Evolutionary conservation across 2,329 filamentous ascomycete genomes (phyloP).

Genomic region (Akanthomyces lecanii): DNA sequence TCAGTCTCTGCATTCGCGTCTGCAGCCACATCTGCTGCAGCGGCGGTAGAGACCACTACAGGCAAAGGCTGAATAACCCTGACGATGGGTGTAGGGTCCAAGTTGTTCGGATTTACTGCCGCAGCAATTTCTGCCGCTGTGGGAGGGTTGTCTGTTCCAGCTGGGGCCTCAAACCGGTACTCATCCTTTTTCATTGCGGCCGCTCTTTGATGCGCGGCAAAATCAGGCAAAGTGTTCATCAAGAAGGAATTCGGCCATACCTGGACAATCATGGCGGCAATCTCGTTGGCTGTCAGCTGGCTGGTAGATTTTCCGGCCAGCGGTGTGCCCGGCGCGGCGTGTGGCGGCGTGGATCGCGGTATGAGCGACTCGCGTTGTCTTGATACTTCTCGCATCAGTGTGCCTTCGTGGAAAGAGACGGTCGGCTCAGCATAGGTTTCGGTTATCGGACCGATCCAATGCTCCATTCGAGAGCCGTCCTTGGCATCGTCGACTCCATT

Average conservation of each 20-base stretch:
- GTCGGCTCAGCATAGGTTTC: background rate
- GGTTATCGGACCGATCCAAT: constrained; percentile 25
- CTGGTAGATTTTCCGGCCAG: constrained; percentile 12
- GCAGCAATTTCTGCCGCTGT: background rate
- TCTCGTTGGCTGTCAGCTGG: background rate
- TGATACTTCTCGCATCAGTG: background rate
- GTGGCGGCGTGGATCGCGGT: background rate
- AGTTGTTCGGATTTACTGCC: background rate
- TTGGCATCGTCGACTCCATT: constrained; percentile 27
- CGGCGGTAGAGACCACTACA: background rate
- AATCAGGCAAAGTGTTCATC: background rate
- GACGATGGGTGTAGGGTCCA: background rate
- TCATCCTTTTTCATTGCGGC: background rate
- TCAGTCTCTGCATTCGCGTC: background rate
- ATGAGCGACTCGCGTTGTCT: background rate
- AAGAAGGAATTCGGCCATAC: background rate
- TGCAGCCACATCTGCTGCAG: background rate
- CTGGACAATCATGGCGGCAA: background rate
- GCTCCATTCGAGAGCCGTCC: constrained; percentile 23
- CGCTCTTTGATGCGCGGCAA: background rate
- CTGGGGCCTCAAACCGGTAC: background rate
- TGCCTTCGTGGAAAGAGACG: background rate
- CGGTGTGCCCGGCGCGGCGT: background rate
- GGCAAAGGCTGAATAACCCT: background rate
- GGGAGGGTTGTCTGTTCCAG: background rate